Base-by-base conservation (phyloP, 208 protist genomes). In the Trypanosoma melophagium region DNA sequence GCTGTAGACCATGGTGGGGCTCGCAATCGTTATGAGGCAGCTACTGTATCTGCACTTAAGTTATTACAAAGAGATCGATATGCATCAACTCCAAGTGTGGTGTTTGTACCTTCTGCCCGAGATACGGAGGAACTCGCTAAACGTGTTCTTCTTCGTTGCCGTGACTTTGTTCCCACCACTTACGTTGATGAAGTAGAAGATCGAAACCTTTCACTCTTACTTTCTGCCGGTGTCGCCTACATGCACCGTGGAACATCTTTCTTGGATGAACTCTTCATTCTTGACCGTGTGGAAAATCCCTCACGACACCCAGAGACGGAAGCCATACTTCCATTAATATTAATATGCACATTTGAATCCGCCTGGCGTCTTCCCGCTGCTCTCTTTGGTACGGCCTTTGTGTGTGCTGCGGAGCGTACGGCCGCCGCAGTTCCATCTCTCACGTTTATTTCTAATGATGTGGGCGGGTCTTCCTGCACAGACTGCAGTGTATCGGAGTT, bases 341-440 rank as follows among this genome's bases (percentile, higher is more conserved):
- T 96, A 42, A 87, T 94, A 9, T 91, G 87, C 66, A 72, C 77
- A 47, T 93, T 92, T 56, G 88, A 94, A 58, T 71, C 84, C 9
- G 82, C 88, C 22, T 92, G 83, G 77, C 81, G 91, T 5, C 79
- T 96, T 16, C 88, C 88, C 12, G 91, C 88, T 54, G 86, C 84
- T 28, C 44, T 81, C 14, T 94, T 93, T 66, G 71, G 63, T 7
- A 82, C 81, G 51, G 81, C 79, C 12, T 75, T 96, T 50, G 73
- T 96, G 1, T 94, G 87, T 74, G 75, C 76, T 49, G 76, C 87
- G 12, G 86, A 94, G 76, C 83, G 86, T 16, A 35, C 28, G 5
- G 1, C 28, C 3, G 28, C 28, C 3, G 28, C 28, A 1, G 1
- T 35, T 5, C 5, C 28, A 7, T 35, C 28, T 35, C 28, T 1